phyloP scores from a whole-genome alignment of 306 rosid genomes.

The Acacia acuminata region DNA sequence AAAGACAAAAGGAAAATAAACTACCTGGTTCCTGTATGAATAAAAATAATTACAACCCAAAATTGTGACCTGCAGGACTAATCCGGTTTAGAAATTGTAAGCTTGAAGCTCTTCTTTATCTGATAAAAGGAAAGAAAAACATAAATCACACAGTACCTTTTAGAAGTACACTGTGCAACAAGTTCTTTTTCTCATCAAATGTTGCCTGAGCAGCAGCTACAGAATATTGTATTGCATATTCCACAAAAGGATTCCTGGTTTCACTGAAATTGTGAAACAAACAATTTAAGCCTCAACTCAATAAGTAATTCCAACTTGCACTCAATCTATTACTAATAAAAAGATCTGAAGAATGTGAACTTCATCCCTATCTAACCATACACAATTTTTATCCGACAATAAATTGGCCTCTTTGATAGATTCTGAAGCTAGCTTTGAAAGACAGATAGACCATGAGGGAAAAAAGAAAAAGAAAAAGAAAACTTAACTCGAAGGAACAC shows the following conservation, averaged over 20 bases:
- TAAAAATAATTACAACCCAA: conserved; percentile 91
- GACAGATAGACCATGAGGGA: neutral
- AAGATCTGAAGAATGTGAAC: neutral
- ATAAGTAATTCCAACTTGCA: neutral
- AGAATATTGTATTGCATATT: conserved; percentile 83
- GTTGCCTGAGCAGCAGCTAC: conserved; percentile 86
- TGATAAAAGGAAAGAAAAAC: conserved; percentile 21
- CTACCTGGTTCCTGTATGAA: conserved; percentile 86
- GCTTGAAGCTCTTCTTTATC: neutral
- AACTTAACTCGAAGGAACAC: conserved; percentile 63
- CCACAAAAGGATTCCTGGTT: conserved; percentile 85
- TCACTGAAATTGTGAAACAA: conserved; percentile 62
- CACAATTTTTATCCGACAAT: neutral
- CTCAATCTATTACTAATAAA: conserved; percentile 7
- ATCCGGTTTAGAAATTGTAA: conserved; percentile 34
- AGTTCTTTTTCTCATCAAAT: conserved; percentile 56
- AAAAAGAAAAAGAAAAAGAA: neutral
- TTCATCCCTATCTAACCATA: conserved; percentile 1
- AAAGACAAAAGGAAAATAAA: conserved; percentile 11
- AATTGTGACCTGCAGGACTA: conserved; percentile 77
- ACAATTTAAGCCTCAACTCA: conserved; percentile 14
- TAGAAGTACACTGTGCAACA: conserved; percentile 61
- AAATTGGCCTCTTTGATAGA: neutral
- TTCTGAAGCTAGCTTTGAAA: neutral
- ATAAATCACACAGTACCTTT: conserved; percentile 53